Percentiles rank a stretch among this genome's conserved stretches.
phyloP scores from a whole-genome alignment of 2,329 filamentous ascomycete genomes.

The Bisporella sp. region DNA sequence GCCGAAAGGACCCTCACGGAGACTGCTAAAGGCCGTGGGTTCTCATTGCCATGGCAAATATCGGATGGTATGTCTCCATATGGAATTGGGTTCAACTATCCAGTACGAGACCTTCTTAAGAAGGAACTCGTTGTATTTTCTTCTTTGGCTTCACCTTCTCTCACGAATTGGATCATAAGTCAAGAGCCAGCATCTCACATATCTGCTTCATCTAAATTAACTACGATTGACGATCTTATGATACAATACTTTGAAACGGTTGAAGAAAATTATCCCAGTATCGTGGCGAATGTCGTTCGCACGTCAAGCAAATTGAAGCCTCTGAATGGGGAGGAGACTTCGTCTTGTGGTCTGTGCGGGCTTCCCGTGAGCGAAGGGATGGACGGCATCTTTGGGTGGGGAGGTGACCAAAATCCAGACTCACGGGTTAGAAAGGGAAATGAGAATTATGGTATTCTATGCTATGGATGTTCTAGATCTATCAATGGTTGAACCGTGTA shows the following conservation, averaged over 20 bases:
- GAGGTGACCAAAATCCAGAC: conserved; percentile 45
- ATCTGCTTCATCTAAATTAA: conserved; percentile 45
- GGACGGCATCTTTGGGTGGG: conserved; percentile 53
- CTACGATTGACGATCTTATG: conserved; percentile 90
- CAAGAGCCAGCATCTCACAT: conserved; percentile 28
- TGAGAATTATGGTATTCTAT: conserved; percentile 38
- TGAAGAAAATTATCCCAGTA: conserved; percentile 78
- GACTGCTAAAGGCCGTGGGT: conserved; percentile 86
- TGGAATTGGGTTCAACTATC: conserved; percentile 55
- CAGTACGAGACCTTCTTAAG: conserved; percentile 76
- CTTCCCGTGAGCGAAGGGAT: conserved; percentile 57
- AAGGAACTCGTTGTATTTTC: conserved; percentile 70
- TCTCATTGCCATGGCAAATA: conserved; percentile 72
- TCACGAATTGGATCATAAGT: conserved; percentile 42
- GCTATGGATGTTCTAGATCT: conserved; percentile 69
- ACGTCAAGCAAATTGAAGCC: conserved; percentile 76
- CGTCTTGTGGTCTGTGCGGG: conserved; percentile 60
- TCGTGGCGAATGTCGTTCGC: conserved; percentile 91
- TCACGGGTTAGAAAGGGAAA: conserved; percentile 23
- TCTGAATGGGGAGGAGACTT: conserved; percentile 26
- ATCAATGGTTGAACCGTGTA: conserved; percentile 39
- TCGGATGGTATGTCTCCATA: conserved; percentile 54
- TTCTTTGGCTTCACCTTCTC: conserved; percentile 41
- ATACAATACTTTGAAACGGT: conserved; percentile 80
- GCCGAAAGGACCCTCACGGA: conserved; percentile 81